These are phyloP conservation scores for Yueomyces sp. DNA, from an alignment of 805 yeast genomes.

Conservation along the genomic window DNA sequence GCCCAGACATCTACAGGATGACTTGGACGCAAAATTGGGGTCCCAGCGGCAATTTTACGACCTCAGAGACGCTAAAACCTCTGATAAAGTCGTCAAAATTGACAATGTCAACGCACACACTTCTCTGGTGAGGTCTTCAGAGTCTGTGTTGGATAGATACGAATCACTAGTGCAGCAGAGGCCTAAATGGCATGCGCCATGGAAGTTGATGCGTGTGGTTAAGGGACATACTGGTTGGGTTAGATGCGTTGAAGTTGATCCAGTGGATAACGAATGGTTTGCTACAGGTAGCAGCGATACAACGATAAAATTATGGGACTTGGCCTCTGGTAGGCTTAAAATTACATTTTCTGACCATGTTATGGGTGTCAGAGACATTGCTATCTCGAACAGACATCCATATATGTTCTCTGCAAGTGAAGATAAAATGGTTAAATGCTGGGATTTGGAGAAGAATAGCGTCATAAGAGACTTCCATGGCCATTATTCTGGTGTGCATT, in stretches of 20 bases:
- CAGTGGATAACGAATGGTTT: conserved; percentile 72
- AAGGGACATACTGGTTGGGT: conserved; percentile 94
- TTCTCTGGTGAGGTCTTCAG: neutral
- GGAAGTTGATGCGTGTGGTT: conserved; percentile 63
- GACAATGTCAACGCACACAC: neutral
- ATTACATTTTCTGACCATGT: conserved; percentile 82
- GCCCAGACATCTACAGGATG: conserved; percentile 19
- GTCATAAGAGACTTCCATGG: conserved; percentile 86
- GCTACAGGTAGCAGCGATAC: conserved; percentile 85
- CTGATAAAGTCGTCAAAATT: neutral
- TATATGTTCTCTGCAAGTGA: conserved; percentile 87
- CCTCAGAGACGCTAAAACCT: no score
- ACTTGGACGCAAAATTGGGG: conserved; percentile 10
- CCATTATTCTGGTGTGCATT: conserved; percentile 78
- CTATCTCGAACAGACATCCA: conserved; percentile 64
- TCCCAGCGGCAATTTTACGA: neutral
- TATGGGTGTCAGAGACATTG: conserved; percentile 74
- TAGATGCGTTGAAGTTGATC: conserved; percentile 68
- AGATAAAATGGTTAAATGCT: conserved; percentile 83
- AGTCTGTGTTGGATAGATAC: conserved; percentile 15
- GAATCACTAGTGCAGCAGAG: conserved; percentile 8
- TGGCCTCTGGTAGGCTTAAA: conserved; percentile 54
- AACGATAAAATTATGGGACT: conserved; percentile 84
- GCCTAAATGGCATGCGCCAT: conserved; percentile 41
- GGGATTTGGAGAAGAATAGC: conserved; percentile 86